Percentiles rank a stretch among this genome's conserved stretches.
These are phyloP conservation scores for Cladosporium cucumerinum DNA, from an alignment of 2,329 filamentous ascomycete species.

Conservation along the genomic window DNA sequence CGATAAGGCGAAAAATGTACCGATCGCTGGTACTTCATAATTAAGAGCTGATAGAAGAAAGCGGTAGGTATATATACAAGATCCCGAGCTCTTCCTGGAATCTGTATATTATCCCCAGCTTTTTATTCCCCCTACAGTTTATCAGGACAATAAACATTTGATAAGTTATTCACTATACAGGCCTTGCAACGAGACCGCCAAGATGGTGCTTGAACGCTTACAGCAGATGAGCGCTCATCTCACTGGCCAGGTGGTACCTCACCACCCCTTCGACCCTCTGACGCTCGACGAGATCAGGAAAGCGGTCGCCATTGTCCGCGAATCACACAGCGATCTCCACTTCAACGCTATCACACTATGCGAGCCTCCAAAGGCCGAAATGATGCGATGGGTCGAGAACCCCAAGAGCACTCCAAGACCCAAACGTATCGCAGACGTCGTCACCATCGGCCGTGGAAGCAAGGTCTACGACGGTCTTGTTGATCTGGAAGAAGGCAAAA, in stretches of 20 bases:
- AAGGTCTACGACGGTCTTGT: conserved; percentile 81
- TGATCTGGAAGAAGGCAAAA: conserved; percentile 63
- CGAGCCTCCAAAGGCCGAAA: conserved; percentile 81
- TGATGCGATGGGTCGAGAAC: conserved; percentile 73
- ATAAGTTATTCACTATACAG: background rate
- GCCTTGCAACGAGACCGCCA: background rate
- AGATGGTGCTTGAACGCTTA: conserved; percentile 52
- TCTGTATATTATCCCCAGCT: background rate
- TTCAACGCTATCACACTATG: conserved; percentile 85
- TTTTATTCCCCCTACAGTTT: background rate
- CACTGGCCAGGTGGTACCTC: conserved; percentile 51
- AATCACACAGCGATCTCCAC: conserved; percentile 66
- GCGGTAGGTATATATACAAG: conserved; percentile 1
- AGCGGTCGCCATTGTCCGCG: conserved; percentile 65
- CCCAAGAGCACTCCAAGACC: conserved; percentile 62
- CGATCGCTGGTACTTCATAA: background rate
- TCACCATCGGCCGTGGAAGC: conserved; percentile 74
- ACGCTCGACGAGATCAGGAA: conserved; percentile 68
- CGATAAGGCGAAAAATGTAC: conserved; percentile 8
- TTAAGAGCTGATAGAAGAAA: conserved; percentile 3
- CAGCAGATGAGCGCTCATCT: conserved; percentile 63
- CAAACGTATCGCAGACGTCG: conserved; percentile 72
- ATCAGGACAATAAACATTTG: background rate
- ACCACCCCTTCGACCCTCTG: conserved; percentile 78
- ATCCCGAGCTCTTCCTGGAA: background rate